Evolutionary conservation across 1,139 yeast species (phyloP).

Genomic region (Saccharomycopsis hybrid): DNA sequence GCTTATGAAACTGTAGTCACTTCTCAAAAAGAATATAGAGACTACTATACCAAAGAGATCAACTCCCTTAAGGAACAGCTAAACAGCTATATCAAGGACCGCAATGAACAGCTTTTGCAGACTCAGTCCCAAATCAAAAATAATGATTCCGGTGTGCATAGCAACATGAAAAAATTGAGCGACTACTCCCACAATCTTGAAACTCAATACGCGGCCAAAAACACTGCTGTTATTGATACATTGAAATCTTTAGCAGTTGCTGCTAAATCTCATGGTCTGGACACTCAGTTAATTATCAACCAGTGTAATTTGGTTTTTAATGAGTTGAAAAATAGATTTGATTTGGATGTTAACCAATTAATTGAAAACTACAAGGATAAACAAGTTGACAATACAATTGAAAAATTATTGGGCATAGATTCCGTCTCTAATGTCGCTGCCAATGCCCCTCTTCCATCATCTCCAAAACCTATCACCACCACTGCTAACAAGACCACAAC

Average conservation of each 20-base stretch:
- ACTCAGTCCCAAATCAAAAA: conserved; percentile 30
- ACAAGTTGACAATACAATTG: conserved; percentile 20
- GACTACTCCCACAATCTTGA: conserved; percentile 29
- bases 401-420: conserved; percentile 17
- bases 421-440: background rate
- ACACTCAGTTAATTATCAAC: conserved; percentile 29
- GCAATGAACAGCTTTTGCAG: conserved; percentile 26
- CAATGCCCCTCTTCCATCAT: background rate
- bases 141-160: conserved; percentile 18
- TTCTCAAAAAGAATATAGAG: conserved; percentile 51
- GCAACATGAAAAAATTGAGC: conserved; percentile 41
- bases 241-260: conserved; percentile 40
- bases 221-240: conserved; percentile 40
- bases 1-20: conserved; percentile 58
- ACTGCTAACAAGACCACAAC: background rate
- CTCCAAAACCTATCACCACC: background rate
- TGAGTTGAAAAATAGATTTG: conserved; percentile 16
- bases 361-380: conserved; percentile 19
- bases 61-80: conserved; percentile 30
- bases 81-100: conserved; percentile 35
- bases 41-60: conserved; percentile 40
- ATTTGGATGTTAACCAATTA: conserved; percentile 19
- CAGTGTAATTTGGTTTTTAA: conserved; percentile 21
- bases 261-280: conserved; percentile 40
- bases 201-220: conserved; percentile 33